Base-by-base conservation (phyloP, 495 filamentous ascomycete species). In the Penicillium longicatenatum region DNA sequence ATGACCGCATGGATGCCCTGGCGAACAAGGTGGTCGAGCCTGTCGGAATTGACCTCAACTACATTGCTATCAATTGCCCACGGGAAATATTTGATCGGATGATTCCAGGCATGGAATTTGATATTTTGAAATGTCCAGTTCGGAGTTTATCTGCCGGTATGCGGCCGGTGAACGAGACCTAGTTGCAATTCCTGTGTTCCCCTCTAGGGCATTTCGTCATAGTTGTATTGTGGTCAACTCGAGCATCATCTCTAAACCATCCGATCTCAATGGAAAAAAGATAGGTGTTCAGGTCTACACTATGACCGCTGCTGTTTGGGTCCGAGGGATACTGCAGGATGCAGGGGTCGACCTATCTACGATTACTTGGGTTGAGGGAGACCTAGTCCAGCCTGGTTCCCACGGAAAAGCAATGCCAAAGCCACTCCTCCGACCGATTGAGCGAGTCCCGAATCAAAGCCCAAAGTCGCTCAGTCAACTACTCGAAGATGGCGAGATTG, bases 271-370 rank as follows among this genome's bases (percentile, higher is more conserved):
- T 43, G 72, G 72, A 5, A 74, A 76, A 58, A 64, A 55, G 29
- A 67, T 77, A 19, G 73, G 75, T 17, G 69, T 77, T 0, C 75
- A 70, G 59, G 30, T 70, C 19, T 77, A 77, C 60, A 72, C 69
- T 30, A 74, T 78, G 75, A 78, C 75, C 1, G 75, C 72, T 7
- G 75, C 70, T 2, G 75, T 78, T 1, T 78, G 70, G 67, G 66
- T 70, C 14, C 60, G 75, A 5, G 66, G 63, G 10, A 22, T 78
- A 9, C 56, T 78, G 14, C 37, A 74, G 52, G 50, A 73, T 31
- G 57, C 59, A 52, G 73, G 73, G 21, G 72, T 76, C 43, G 67
- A 74, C 59, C 60, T 76, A 16, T 61, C 57, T 6, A 68, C 51
- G 11, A 69, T 76, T 30, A 50, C 67, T 48, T 76, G 72, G 70